Conservation (phyloP, 2,329 filamentous ascomycete genomes). For the Alternaria brassicicola region DNA sequence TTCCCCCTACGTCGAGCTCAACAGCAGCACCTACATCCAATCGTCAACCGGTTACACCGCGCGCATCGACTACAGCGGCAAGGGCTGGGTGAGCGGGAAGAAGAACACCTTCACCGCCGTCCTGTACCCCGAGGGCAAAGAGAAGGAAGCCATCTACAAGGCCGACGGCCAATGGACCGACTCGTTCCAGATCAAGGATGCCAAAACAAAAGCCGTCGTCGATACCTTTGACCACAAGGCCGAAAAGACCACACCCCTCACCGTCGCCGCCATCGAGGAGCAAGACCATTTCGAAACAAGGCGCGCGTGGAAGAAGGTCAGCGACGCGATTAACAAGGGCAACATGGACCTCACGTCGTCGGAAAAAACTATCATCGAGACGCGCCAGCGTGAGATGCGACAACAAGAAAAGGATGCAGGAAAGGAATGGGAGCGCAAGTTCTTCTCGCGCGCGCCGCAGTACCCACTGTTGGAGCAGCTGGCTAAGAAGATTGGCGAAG, state of each 20-base stretch:
- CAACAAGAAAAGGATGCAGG: constrained; percentile 76
- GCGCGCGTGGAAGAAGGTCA: constrained; percentile 86
- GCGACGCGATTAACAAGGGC: constrained; percentile 76
- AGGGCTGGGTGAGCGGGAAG: constrained; percentile 93
- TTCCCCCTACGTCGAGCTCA: constrained; percentile 88
- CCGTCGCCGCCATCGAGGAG: constrained; percentile 72
- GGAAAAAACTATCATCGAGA: constrained; percentile 90
- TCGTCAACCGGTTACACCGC: constrained; percentile 86
- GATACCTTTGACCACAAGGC: constrained; percentile 56
- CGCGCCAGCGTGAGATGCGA: constrained; percentile 79
- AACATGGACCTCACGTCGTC: constrained; percentile 80
- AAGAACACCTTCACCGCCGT: constrained; percentile 87
- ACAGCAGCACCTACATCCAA: constrained; percentile 81
- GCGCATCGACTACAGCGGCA: constrained; percentile 91
- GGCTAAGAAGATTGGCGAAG: constrained; percentile 52
- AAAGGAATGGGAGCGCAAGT: constrained; percentile 79
- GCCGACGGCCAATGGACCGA: constrained; percentile 90
- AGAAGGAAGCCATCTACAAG: constrained; percentile 79
- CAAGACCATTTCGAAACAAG: constrained; percentile 89
- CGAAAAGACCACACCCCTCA: constrained; percentile 67
- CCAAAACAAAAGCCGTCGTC: constrained; percentile 54
- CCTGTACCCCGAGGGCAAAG: constrained; percentile 72
- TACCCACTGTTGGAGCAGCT: constrained; percentile 57
- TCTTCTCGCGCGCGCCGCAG: constrained; percentile 65
- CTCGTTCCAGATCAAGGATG: constrained; percentile 76